Evolutionary conservation across 805 yeast species (phyloP).

Genomic region (Candida awuae): DNA sequence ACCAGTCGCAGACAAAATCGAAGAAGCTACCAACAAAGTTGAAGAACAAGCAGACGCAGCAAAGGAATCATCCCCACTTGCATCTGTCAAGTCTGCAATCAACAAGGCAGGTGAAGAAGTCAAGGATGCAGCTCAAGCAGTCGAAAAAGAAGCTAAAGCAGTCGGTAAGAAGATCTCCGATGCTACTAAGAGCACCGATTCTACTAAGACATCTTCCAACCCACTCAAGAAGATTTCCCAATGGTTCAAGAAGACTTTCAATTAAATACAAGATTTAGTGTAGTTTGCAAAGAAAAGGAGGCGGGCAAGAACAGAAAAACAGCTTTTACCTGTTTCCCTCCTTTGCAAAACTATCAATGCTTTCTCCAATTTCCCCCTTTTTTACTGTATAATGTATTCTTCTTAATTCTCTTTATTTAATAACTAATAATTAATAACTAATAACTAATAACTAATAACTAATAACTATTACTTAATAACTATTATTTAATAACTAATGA

Average conservation of each 20-base stretch:
- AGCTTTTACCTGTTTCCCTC: too few species aligned
- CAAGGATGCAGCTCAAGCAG: slow-evolving; percentile 3
- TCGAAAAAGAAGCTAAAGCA: slow-evolving; percentile 9
- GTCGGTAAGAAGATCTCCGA: slow-evolving; percentile 4
- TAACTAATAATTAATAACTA: too few species aligned
- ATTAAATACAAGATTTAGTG: slow-evolving; percentile 4
- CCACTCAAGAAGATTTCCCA: slow-evolving; percentile 23
- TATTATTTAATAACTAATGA: too few species aligned
- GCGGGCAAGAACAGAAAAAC: too few species aligned
- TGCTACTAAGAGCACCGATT: slow-evolving; percentile 4
- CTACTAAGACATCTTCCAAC: slow-evolving; percentile 2
- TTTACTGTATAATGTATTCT: too few species aligned
- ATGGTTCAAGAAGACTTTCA: slow-evolving; percentile 24
- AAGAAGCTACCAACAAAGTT: slow-evolving; percentile 1
- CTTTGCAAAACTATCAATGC: too few species aligned
- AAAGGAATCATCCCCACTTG: slow-evolving; percentile 10
- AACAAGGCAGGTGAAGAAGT: slow-evolving; percentile 17
- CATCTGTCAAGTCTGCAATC: slow-evolving; percentile 9
- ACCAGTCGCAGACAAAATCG: neutral
- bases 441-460: too few species aligned
- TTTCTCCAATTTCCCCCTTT: too few species aligned
- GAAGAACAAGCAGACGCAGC: slow-evolving; percentile 1
- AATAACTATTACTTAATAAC: too few species aligned
- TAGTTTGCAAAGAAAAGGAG: too few species aligned
- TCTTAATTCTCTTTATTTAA: too few species aligned